A percentile compares a stretch with the other conserved stretches of the same genome.
phyloP scores from a whole-genome alignment of 345 rosid species.

The Cardiospermum halicacabum region DNA sequence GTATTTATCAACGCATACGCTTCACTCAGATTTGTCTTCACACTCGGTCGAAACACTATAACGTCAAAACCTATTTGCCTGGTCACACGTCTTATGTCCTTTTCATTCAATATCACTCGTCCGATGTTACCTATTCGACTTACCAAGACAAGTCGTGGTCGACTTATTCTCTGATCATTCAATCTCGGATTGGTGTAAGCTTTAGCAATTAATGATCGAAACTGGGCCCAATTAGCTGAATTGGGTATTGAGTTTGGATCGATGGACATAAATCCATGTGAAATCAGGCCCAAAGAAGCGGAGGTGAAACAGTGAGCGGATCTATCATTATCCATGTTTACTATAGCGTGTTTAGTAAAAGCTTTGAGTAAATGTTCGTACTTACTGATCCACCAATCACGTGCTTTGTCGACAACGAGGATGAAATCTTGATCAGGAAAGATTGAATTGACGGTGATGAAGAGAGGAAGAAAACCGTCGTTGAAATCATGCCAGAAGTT shows the following conservation, averaged over 20 bases:
- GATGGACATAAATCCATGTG: constrained; percentile 45
- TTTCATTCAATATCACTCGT: constrained; percentile 34
- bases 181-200: no score
- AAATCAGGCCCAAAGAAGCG: constrained; percentile 39
- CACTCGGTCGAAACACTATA: constrained; percentile 25
- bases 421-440: constrained; percentile 38
- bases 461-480: constrained; percentile 63
- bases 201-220: constrained; percentile 33
- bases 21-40: constrained; percentile 20
- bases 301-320: constrained; percentile 46
- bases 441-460: constrained; percentile 40
- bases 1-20: constrained; percentile 40
- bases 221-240: constrained; percentile 28
- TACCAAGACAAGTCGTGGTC: constrained; percentile 25
- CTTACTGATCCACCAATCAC: constrained; percentile 57
- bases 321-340: constrained; percentile 37
- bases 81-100: constrained; percentile 15
- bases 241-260: constrained; percentile 31
- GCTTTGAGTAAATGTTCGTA: constrained; percentile 34
- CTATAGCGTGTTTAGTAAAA: constrained; percentile 41
- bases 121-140: constrained; percentile 25
- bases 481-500: constrained; percentile 60
- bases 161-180: no score
- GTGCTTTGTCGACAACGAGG: constrained; percentile 34
- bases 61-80: constrained; percentile 51